These are phyloP conservation scores for Phlyctochytrium planicorne DNA, from an alignment of 192 early-diverging fungal species.

Conservation along the genomic window DNA sequence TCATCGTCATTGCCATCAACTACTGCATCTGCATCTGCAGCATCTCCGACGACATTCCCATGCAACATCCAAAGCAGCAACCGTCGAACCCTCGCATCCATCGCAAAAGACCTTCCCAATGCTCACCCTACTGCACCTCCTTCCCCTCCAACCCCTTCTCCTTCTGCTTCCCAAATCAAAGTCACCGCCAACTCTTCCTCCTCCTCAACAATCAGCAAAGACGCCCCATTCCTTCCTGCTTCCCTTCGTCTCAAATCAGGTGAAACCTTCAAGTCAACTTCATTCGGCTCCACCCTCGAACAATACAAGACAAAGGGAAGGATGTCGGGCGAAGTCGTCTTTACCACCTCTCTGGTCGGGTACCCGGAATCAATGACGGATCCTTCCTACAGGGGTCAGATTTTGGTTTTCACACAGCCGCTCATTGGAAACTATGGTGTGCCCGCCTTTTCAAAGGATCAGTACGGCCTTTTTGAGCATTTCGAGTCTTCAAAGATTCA, in stretches of 20 bases:
- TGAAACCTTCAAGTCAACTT: conserved; percentile 77
- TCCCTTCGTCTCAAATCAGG: conserved; percentile 77
- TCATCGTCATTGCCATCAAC: too few species aligned
- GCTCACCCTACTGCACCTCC: too few species aligned
- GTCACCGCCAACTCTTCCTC: too few species aligned
- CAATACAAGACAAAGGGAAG: conserved; percentile 22
- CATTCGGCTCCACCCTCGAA: conserved; percentile 74
- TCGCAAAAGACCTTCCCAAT: too few species aligned
- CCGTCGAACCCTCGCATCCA: too few species aligned
- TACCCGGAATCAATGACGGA: conserved; percentile 98
- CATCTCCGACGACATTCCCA: too few species aligned
- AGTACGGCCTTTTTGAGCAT: conserved; percentile 79
- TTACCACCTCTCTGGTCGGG: conserved; percentile 91
- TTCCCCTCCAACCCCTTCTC: too few species aligned
- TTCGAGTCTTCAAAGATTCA: conserved; percentile 81
- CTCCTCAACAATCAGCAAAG: too few species aligned
- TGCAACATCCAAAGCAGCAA: too few species aligned
- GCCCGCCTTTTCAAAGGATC: conserved; percentile 67
- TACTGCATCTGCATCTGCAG: too few species aligned
- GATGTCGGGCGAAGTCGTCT: conserved; percentile 88
- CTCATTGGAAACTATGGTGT: conserved; percentile 97
- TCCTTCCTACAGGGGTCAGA: conserved; percentile 95
- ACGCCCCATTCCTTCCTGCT: conserved; percentile 55
- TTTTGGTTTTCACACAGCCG: conserved; percentile 95
- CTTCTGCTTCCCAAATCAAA: too few species aligned